These are phyloP conservation scores for Allium cepa DNA, from an alignment of 106 monocot genomes.

Conservation along the genomic window DNA sequence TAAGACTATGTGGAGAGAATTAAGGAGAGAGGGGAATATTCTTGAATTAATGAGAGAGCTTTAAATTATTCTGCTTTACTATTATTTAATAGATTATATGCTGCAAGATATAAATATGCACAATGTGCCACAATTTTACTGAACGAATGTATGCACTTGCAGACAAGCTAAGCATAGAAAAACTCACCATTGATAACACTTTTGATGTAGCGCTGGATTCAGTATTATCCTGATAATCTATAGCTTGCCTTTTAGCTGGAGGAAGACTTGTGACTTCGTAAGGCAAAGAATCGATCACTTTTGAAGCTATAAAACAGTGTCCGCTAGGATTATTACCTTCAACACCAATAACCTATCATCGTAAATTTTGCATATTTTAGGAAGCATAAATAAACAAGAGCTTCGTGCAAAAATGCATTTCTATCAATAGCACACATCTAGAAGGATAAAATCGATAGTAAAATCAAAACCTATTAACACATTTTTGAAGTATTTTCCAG, in stretches of 20 bases:
- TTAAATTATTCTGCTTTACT: too few relatives aligned
- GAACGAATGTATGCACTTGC: background rate
- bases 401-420: too few relatives aligned
- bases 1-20: too few relatives aligned
- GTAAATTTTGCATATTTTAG: constrained; percentile 1
- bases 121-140: background rate
- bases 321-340: constrained; percentile 99
- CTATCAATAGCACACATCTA: too few relatives aligned
- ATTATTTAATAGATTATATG: too few relatives aligned
- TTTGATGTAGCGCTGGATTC: constrained; percentile 19
- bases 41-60: too few relatives aligned
- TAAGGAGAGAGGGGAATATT: too few relatives aligned
- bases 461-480: too few relatives aligned
- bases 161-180: background rate
- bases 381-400: background rate
- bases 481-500: too few relatives aligned
- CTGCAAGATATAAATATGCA: background rate
- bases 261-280: constrained; percentile 26
- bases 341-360: constrained; percentile 76
- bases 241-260: constrained; percentile 70
- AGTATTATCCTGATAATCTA: constrained; percentile 19
- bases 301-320: constrained; percentile 84
- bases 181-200: constrained; percentile 54
- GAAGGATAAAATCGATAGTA: too few relatives aligned
- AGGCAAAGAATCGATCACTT: constrained; percentile 66